These are phyloP conservation scores for Stygiomarasmius scandens DNA, from an alignment of 1,284 basidiomycete species.

Conservation along the genomic window DNA sequence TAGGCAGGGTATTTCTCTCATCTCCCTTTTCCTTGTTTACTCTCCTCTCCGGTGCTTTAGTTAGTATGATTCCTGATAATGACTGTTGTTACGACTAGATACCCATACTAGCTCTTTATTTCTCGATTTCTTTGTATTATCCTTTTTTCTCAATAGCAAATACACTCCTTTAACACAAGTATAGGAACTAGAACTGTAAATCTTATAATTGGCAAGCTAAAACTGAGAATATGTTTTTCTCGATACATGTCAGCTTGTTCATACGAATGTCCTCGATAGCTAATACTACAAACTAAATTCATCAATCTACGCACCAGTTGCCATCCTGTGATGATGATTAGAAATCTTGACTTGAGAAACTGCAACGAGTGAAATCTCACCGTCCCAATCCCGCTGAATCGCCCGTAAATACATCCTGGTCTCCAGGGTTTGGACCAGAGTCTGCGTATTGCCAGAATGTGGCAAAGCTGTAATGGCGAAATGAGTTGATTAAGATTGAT, in stretches of 20 bases:
- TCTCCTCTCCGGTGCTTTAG: neutral
- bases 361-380: no score
- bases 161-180: conserved; percentile 9
- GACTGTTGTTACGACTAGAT: conserved; percentile 4
- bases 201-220: no score
- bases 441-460: conserved; percentile 71
- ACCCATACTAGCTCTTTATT: conserved; percentile 12
- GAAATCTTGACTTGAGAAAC: no score
- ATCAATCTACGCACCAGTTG: no score
- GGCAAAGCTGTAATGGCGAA: conserved; percentile 35
- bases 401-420: conserved; percentile 59
- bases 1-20: neutral
- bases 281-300: no score
- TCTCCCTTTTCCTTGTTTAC: neutral
- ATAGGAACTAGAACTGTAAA: no score
- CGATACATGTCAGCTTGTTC: no score
- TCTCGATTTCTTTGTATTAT: conserved; percentile 4
- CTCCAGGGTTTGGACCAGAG: conserved; percentile 54
- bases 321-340: no score
- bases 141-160: neutral
- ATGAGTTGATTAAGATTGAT: no score
- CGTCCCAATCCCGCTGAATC: conserved; percentile 28
- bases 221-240: no score
- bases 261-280: no score
- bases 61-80: conserved; percentile 10